phyloP scores from a whole-genome alignment of 1,284 basidiomycete species.

The Tylopilus orsonianus region DNA sequence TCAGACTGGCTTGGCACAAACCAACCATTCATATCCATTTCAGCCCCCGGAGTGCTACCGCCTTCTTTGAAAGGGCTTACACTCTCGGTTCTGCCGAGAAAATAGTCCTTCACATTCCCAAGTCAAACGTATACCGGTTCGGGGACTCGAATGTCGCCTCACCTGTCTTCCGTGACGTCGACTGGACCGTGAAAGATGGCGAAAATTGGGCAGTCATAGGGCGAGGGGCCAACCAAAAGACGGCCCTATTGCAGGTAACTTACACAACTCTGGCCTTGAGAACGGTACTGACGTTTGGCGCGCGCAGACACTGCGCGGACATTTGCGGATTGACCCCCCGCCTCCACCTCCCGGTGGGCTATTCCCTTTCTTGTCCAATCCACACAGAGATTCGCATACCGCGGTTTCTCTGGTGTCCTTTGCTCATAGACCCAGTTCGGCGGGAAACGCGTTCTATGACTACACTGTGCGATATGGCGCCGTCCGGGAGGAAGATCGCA shows the following conservation, averaged over 20 bases:
- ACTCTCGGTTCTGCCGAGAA: not conserved
- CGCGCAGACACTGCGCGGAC: conserved; percentile 62
- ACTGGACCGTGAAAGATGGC: conserved; percentile 61
- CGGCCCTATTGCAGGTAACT: conserved; percentile 57
- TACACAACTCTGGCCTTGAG: not conserved
- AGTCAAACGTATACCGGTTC: conserved; percentile 50
- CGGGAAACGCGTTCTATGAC: conserved; percentile 82
- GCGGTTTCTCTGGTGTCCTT: conserved; percentile 73
- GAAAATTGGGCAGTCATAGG: conserved; percentile 77
- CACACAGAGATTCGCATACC: conserved; percentile 45
- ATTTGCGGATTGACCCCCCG: conserved; percentile 63
- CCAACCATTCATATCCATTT: not conserved
- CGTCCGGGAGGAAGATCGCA: conserved; percentile 76
- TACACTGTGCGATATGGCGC: conserved; percentile 88
- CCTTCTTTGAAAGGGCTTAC: conserved; percentile 7
- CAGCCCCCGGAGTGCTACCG: not conserved
- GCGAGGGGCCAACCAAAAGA: conserved; percentile 51
- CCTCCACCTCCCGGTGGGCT: conserved; percentile 62
- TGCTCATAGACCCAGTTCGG: conserved; percentile 55
- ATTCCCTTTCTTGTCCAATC: conserved; percentile 63
- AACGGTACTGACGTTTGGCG: not conserved
- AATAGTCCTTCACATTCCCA: conserved; percentile 42
- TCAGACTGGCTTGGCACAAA: too few species aligned
- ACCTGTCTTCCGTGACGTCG: conserved; percentile 52
- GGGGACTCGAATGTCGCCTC: conserved; percentile 43